A percentile compares a stretch with the other conserved stretches of the same genome.
Conservation (phyloP, 2,329 filamentous ascomycete species). For the Lachnellula cervina region DNA sequence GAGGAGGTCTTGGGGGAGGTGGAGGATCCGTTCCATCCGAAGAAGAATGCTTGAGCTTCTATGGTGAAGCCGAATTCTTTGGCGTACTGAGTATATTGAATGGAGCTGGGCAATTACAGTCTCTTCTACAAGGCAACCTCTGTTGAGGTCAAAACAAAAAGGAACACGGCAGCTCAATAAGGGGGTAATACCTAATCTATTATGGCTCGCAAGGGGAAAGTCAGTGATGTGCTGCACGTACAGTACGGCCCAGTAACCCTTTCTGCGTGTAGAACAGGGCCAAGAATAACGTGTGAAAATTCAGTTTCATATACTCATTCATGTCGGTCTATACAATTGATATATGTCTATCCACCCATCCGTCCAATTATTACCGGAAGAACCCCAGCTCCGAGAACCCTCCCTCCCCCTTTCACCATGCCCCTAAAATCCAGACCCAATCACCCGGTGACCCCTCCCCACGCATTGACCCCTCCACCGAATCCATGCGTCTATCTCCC, state of each 20-base stretch:
- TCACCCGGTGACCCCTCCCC: not conserved
- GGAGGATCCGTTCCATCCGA: not conserved
- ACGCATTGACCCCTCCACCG: not conserved
- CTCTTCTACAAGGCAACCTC: too few relatives aligned
- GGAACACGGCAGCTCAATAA: too few relatives aligned
- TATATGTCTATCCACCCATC: not conserved
- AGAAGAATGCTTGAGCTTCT: not conserved
- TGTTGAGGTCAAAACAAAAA: too few relatives aligned
- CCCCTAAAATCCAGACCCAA: not conserved
- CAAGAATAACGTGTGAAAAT: not conserved
- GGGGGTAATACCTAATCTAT: too few relatives aligned
- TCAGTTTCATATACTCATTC: not conserved
- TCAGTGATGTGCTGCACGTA: not conserved
- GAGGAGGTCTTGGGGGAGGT: not conserved
- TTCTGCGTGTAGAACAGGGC: not conserved
- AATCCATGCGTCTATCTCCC: not conserved
- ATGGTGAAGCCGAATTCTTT: not conserved
- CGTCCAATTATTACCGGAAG: not conserved
- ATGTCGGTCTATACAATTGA: not conserved
- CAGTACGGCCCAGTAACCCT: not conserved
- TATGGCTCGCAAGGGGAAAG: not conserved
- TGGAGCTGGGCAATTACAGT: not conserved
- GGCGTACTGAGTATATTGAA: not conserved
- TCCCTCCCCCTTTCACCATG: not conserved
- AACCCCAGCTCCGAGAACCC: not conserved